Evolutionary conservation across 805 yeast genomes (phyloP).

Genomic region (Ogataea methanolica): DNA sequence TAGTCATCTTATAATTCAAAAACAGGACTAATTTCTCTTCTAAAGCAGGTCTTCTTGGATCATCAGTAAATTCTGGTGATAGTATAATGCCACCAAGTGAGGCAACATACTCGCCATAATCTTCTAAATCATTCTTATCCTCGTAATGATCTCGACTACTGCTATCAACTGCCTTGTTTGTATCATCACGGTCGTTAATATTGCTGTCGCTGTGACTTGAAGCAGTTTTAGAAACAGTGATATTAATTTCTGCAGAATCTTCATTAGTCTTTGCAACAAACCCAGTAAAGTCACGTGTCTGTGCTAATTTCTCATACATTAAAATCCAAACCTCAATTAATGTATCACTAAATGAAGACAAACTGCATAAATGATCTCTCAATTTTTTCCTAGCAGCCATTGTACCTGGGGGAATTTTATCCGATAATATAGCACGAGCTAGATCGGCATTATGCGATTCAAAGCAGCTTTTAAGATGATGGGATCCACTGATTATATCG

Average conservation of each 20-base stretch:
- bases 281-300: slow-evolving; percentile 1
- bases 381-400: slow-evolving; percentile 70
- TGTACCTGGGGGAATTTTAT: slow-evolving; percentile 61
- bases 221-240: too few relatives aligned
- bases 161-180: too few relatives aligned
- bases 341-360: slow-evolving; percentile 34
- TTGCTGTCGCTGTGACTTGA: too few relatives aligned
- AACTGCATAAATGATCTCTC: slow-evolving; percentile 35
- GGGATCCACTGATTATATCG: slow-evolving; percentile 13
- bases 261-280: slow-evolving; percentile 7
- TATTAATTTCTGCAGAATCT: not conserved
- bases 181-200: too few relatives aligned
- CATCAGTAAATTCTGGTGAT: slow-evolving; percentile 22
- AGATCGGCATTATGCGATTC: slow-evolving; percentile 32
- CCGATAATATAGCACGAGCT: slow-evolving; percentile 43
- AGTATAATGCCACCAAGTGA: slow-evolving; percentile 64
- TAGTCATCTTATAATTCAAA: slow-evolving; percentile 19
- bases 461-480: slow-evolving; percentile 23
- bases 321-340: slow-evolving; percentile 37
- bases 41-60: slow-evolving; percentile 24
- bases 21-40: slow-evolving; percentile 23
- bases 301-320: slow-evolving; percentile 36
- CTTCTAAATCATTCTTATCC: slow-evolving; percentile 11
- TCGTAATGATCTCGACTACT: not conserved
- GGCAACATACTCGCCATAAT: slow-evolving; percentile 67